These are phyloP conservation scores for Conticribra guillardii DNA, from an alignment of 108 stramenopile species.

Conservation along the genomic window DNA sequence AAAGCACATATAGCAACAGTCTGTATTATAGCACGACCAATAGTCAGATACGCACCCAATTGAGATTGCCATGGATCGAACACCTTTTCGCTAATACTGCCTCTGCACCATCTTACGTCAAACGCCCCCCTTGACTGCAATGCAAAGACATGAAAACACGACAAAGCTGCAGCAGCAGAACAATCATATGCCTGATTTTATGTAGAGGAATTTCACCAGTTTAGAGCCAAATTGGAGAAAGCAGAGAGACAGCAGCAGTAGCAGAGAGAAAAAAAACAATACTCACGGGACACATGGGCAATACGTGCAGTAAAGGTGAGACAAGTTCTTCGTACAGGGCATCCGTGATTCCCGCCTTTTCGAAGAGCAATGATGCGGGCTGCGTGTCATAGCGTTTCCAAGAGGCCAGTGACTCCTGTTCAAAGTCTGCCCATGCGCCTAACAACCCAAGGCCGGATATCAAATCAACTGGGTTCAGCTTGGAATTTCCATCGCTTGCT, in stretches of 20 bases:
- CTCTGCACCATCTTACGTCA: slow-evolving; percentile 84
- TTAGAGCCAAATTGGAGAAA: not conserved
- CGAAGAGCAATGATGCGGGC: slow-evolving; percentile 73
- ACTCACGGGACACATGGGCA: slow-evolving; percentile 73
- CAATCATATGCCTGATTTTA: slow-evolving; percentile 62
- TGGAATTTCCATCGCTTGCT: slow-evolving; percentile 2
- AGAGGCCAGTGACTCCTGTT: slow-evolving; percentile 68
- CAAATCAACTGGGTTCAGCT: slow-evolving; percentile 51
- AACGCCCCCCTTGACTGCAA: slow-evolving; percentile 85
- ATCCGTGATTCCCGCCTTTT: slow-evolving; percentile 65
- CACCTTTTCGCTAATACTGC: slow-evolving; percentile 71
- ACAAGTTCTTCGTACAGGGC: slow-evolving; percentile 73
- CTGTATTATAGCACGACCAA: too few species aligned
- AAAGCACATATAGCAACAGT: too few species aligned
- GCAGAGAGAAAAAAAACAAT: not conserved
- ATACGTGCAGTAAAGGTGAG: slow-evolving; percentile 75
- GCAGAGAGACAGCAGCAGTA: not conserved
- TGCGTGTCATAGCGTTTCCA: slow-evolving; percentile 74
- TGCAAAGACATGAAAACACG: slow-evolving; percentile 90
- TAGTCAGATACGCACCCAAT: too few species aligned
- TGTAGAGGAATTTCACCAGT: not conserved
- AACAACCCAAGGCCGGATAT: slow-evolving; percentile 68
- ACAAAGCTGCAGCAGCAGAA: slow-evolving; percentile 85
- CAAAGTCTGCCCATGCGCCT: slow-evolving; percentile 82
- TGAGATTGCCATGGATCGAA: slow-evolving; percentile 77